Base-by-base conservation (phyloP, 192 early-diverging fungal species). In the Linnemannia zychae region DNA sequence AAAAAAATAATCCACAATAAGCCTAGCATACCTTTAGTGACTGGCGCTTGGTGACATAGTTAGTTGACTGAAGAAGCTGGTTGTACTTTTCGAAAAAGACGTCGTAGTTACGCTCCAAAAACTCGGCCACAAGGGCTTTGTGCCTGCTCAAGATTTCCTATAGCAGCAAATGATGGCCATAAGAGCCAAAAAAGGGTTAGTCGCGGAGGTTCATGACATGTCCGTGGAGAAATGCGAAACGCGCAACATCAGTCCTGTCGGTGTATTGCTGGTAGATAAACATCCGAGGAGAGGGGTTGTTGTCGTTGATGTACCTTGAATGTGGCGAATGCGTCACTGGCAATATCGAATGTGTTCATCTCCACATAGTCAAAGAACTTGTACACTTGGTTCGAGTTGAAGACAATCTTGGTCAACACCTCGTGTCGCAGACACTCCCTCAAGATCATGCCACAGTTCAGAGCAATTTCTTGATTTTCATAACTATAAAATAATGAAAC, bases 31-130 rank as follows among this genome's bases (percentile, higher is more conserved):
- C 96, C 93, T 99, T 99, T 76, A 99, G 89, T 69, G 97, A 98
- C 88, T 99, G 99, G 70, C 99, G 93, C 72, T 97, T 98, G 36
- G 98, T 99, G 20, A 99, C 98, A 87, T 99, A 99, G 89, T 99
- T 99, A 79, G 88, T 91, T 31, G 99, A 99, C 76, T 93, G 92
- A 65, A 99, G 89, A 40, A 95, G 88, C 80, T 91, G 88, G 33
- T 94, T 96, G 87, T 98, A 99, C 76, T 94, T 93, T 3, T 93
- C 94, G 86, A 97, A 97, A 83, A 97, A 97, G 90, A 89, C 88
- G 76, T 99, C 98, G 88, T 99, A 99, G 89, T 97, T 95, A 47
- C 88, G 88, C 46, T 92, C 94, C 78, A 99, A 88, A 84, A 98
- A 99, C 18, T 94, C 92, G 18, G 97, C 95, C 7, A 99, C 97